Conservation (phyloP, 345 rosid species). For the Crucihimalaya himalaica region DNA sequence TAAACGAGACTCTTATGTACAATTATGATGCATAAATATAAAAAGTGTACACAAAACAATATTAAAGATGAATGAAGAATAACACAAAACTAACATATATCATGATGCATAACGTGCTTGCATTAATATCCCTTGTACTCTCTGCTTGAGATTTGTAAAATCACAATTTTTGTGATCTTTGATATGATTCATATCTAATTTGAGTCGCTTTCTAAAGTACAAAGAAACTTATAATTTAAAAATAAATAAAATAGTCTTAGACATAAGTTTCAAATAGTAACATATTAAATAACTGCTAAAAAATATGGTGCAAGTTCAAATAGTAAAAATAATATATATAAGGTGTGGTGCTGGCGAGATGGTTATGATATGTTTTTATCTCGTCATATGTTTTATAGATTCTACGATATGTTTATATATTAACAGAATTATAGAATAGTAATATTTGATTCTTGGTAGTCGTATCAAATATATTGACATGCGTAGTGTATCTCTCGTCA, state of each 20-base stretch:
- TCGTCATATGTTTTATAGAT: slow-evolving; percentile 19
- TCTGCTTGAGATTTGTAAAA: neutral
- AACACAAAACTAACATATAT: too few relatives aligned
- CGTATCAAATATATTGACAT: slow-evolving; percentile 38
- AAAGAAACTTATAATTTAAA: neutral
- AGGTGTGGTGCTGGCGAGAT: too few relatives aligned
- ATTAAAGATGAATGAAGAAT: too few relatives aligned
- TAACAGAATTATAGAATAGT: neutral
- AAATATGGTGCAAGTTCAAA: too few relatives aligned
- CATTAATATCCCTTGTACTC: neutral
- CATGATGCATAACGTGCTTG: slow-evolving; percentile 11
- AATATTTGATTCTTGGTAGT: slow-evolving; percentile 21
- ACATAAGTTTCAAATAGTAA: too few relatives aligned
- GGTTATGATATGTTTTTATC: slow-evolving; percentile 11
- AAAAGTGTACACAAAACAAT: too few relatives aligned
- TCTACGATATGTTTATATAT: neutral
- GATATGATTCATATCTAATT: neutral
- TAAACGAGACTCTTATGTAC: too few relatives aligned
- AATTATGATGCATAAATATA: too few relatives aligned
- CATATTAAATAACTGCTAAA: too few relatives aligned
- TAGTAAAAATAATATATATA: too few relatives aligned
- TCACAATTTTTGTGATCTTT: neutral
- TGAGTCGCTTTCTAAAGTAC: slow-evolving; percentile 1
- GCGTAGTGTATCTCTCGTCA: slow-evolving; percentile 38
- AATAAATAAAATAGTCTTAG: neutral